phyloP scores from a whole-genome alignment of 495 filamentous ascomycete species.

The Annulohypoxylon maeteangense region DNA sequence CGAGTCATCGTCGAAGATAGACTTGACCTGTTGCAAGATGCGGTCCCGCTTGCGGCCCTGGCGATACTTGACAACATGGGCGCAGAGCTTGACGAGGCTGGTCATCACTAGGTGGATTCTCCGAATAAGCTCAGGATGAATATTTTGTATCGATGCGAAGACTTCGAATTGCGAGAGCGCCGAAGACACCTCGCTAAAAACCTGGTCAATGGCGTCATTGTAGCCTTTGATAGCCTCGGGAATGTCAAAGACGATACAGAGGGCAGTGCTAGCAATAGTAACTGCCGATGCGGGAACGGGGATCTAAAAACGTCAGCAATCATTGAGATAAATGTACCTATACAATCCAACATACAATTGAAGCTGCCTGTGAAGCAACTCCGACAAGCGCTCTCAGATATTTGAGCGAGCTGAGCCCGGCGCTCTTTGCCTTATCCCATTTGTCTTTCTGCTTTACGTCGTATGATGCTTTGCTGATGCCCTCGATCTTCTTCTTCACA shows the following conservation, averaged over 20 bases:
- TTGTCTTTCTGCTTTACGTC: not conserved
- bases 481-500: conserved; percentile 1
- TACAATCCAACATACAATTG: conserved; percentile 1
- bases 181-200: conserved; percentile 9
- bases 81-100: conserved; percentile 7
- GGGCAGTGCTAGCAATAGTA: not conserved
- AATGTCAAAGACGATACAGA: conserved; percentile 7
- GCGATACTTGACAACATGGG: conserved; percentile 7
- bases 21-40: conserved; percentile 4
- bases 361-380: conserved; percentile 9
- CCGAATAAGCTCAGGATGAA: not conserved
- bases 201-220: conserved; percentile 1
- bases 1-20: conserved; percentile 6
- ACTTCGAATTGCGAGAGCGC: conserved; percentile 14
- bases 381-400: conserved; percentile 2
- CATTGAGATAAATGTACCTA: not conserved
- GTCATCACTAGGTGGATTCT: conserved; percentile 4
- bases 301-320: conserved; percentile 1
- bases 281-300: conserved; percentile 1
- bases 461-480: not conserved
- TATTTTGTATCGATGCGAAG: conserved; percentile 1
- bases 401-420: conserved; percentile 4
- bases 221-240: conserved; percentile 18
- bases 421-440: conserved; percentile 6
- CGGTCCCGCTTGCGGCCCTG: conserved; percentile 10